Conservation (phyloP, 345 rosid genomes). For the Garcia nutans region DNA sequence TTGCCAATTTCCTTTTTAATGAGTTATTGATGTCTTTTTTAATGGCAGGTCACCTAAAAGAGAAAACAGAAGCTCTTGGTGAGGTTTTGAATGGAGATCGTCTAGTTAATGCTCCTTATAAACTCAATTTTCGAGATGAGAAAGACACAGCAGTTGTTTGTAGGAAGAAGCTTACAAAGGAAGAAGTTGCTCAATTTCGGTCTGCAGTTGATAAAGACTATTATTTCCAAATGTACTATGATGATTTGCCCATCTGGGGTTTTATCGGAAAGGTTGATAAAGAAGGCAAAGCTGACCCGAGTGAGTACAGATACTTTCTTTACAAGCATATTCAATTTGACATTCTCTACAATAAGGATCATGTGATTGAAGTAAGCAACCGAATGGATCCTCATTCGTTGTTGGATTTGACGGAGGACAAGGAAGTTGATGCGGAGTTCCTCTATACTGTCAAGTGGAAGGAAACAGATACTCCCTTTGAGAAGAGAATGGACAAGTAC, state of each 20-base stretch:
- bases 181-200: slow-evolving; percentile 26
- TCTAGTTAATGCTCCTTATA: slow-evolving; percentile 31
- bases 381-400: slow-evolving; percentile 23
- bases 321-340: slow-evolving; percentile 28
- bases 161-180: slow-evolving; percentile 22
- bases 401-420: slow-evolving; percentile 32
- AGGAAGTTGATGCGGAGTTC: slow-evolving; percentile 31
- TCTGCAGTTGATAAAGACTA: slow-evolving; percentile 29
- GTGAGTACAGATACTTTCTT: slow-evolving; percentile 27
- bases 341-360: slow-evolving; percentile 33
- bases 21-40: background rate
- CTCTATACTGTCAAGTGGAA: slow-evolving; percentile 33
- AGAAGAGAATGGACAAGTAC: slow-evolving; percentile 37
- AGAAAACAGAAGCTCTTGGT: slow-evolving; percentile 37
- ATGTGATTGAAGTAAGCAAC: slow-evolving; percentile 26
- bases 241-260: slow-evolving; percentile 38
- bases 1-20: background rate
- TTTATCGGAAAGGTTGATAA: slow-evolving; percentile 34
- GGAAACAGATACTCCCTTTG: slow-evolving; percentile 29
- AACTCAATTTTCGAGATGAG: slow-evolving; percentile 25
- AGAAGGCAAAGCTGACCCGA: slow-evolving; percentile 30
- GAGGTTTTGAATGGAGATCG: slow-evolving; percentile 36
- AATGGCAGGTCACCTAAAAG: slow-evolving; percentile 22
- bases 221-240: slow-evolving; percentile 37
- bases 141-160: slow-evolving; percentile 29